phyloP scores from a whole-genome alignment of 345 rosid species.

The Pistacia integerrima region DNA sequence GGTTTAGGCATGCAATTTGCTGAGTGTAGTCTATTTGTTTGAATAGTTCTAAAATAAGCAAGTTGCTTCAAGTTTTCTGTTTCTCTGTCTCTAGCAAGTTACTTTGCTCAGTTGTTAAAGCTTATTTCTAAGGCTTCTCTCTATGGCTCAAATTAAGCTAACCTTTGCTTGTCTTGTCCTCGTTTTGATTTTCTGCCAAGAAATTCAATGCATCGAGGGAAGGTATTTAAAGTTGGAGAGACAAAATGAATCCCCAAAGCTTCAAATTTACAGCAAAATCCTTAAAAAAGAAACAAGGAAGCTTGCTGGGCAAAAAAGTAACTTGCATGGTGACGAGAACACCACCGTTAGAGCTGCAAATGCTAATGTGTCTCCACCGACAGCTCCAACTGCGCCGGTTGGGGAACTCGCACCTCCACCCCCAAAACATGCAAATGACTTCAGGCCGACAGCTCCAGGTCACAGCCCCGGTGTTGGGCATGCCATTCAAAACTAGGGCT shows the following conservation, averaged over 20 bases:
- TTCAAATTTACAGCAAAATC: constrained; percentile 5
- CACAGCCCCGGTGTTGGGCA: constrained; percentile 72
- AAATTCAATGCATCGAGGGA: constrained; percentile 35
- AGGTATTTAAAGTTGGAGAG: constrained; percentile 33
- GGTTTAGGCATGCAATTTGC: constrained; percentile 1
- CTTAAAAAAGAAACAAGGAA: constrained; percentile 11
- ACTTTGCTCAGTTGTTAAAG: not conserved
- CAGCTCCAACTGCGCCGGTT: constrained; percentile 11
- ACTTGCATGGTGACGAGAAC: constrained; percentile 4
- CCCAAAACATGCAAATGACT: constrained; percentile 38
- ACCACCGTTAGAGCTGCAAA: not conserved
- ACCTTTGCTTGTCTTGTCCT: constrained; percentile 29
- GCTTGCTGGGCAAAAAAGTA: not conserved
- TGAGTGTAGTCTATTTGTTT: not conserved
- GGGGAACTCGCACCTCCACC: constrained; percentile 26
- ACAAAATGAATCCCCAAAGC: constrained; percentile 3
- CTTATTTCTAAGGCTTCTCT: not conserved
- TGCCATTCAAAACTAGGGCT: constrained; percentile 37
- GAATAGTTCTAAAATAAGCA: not conserved
- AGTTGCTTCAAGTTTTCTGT: not conserved
- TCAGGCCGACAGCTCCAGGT: constrained; percentile 68
- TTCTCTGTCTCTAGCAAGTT: not conserved
- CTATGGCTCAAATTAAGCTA: constrained; percentile 50
- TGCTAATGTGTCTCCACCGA: constrained; percentile 17
- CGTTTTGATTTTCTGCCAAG: constrained; percentile 33